Evolutionary conservation across 495 filamentous ascomycete species (phyloP).

Genomic region (Aspergillus sparsus): DNA sequence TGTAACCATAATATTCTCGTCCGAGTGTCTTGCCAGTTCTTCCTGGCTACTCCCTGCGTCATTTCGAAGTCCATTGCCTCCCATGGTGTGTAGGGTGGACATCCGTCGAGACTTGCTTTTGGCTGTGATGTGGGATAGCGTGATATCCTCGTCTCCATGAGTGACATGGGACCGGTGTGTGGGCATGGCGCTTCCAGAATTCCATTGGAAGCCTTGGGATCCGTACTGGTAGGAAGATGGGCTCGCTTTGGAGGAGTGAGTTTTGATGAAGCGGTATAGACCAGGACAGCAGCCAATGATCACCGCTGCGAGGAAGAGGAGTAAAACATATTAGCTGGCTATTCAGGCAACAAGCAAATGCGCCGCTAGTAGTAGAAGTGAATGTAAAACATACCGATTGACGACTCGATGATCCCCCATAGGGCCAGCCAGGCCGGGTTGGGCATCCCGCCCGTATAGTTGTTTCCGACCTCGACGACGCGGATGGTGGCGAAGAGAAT

Average conservation of each 20-base stretch:
- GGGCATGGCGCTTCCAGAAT: constrained; percentile 16
- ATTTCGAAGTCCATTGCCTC: not conserved
- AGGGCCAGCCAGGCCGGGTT: constrained; percentile 30
- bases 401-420: constrained; percentile 32
- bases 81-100: not conserved
- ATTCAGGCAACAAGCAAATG: not conserved
- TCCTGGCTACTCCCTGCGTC: constrained; percentile 6
- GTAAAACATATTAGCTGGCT: not conserved
- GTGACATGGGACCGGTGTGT: not conserved
- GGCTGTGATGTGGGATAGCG: not conserved
- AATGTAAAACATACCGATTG: constrained; percentile 23
- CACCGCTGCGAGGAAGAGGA: constrained; percentile 14
- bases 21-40: not conserved
- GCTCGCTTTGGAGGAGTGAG: constrained; percentile 13
- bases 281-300: constrained; percentile 29
- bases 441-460: constrained; percentile 15
- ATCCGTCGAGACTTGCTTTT: not conserved
- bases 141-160: not conserved
- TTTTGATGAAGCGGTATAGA: constrained; percentile 27
- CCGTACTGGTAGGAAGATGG: constrained; percentile 19
- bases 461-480: constrained; percentile 34
- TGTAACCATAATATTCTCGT: constrained; percentile 6
- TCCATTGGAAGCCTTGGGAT: constrained; percentile 16
- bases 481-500: constrained; percentile 54
- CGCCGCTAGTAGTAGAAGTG: not conserved